Base-by-base conservation (phyloP, 2,329 filamentous ascomycete genomes). In the Calonectria fujianensis region DNA sequence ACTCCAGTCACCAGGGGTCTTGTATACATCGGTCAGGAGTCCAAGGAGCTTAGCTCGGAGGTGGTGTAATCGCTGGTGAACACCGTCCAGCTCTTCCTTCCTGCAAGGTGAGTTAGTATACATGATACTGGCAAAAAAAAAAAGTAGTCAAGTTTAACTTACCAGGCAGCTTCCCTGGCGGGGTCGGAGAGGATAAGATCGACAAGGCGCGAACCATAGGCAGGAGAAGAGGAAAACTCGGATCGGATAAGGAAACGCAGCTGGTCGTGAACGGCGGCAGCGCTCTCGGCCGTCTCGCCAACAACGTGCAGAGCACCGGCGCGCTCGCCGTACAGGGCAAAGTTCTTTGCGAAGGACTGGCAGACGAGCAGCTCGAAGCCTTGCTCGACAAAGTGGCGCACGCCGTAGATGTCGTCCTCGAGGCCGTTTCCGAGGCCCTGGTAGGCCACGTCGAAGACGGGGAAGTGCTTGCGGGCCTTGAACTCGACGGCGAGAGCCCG, bases 301-400 rank as follows among this genome's bases (percentile, higher is more conserved):
- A 77, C 68, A 4, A 73, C 76, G 57, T 76, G 76, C 37, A 77
- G 64, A 1, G 80, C 83, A 1, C 84, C 84, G 31, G 78, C 80
- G 16, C 84, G 78, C 76, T 86, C 83, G 1, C 84, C 83, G 63
- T 85, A 85, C 1, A 86, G 65, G 0, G 80, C 85, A 74, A 86
- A 84, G 72, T 85, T 85, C 78, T 86, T 86, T n/a, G 84, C 82
- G 67, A 86, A 85, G 0, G 83, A 85, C 76, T 86, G 85, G 54
- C 81, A 83, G 7, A 83, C 81, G 5, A 84, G 64, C 37, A 84
- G 73, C 70, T 85, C 84, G 29, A 83, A 73, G 4, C 80, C 81
- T 65, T 64, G n/a, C 72, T 73, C 54, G 73, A 76, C 51, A 82
- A 83, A 69, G 10, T 80, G 63, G 0, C 80, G 78, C 3, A 85